Evolutionary conservation across 23 red algal species (phyloP), one percentile per base, ranked within the genome.

Genomic region (Pyropia yezoensis): DNA sequence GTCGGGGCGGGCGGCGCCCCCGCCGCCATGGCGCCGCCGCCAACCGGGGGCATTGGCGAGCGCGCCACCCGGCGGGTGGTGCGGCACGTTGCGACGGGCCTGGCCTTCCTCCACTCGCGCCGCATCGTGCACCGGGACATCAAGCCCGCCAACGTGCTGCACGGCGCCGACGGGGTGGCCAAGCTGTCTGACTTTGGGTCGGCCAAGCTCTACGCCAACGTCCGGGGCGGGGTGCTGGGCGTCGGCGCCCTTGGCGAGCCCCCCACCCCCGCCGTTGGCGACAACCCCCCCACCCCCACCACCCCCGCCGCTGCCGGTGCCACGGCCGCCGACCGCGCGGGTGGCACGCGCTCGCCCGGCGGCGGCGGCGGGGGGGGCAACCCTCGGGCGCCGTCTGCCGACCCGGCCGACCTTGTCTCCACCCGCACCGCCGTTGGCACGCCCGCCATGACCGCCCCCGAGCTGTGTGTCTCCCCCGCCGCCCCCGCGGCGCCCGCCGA

Each of bases 71-170:
- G 39, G 39, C 39, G 39, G 39, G 39, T 47, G 39, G 39, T 47
- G 4, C 39, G 39, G 39, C 39, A 47, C 39, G 39, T 47, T 47
- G 39, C 39, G 11, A 47, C 39, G n/a, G 68, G 60, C n/a, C 39
- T 77, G n/a, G 60, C 50, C 1, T 77, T 57, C 45, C 62, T 77
- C 18, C 73, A 77, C 29, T 14, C 14, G 4, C 34, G 57, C 18
- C 52, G 57, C 24, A 24, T 77, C n/a, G 61, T 63, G n/a, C 73
- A 77, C 52, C 73, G 73, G 32, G 73, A 77, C 24, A 66, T 77
- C 22, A 77, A 77, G 56, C 73, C 73, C 49, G 73, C 34, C 55
- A 77, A 77, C 52, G 34, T 77, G 61, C 23, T 77, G 73, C 19
- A 45, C 11, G 57, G 23, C 39, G 54, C 51, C 5, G 54, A 61